phyloP scores from a whole-genome alignment of 2,329 filamentous ascomycete genomes.

The Ophiostoma ulmi region DNA sequence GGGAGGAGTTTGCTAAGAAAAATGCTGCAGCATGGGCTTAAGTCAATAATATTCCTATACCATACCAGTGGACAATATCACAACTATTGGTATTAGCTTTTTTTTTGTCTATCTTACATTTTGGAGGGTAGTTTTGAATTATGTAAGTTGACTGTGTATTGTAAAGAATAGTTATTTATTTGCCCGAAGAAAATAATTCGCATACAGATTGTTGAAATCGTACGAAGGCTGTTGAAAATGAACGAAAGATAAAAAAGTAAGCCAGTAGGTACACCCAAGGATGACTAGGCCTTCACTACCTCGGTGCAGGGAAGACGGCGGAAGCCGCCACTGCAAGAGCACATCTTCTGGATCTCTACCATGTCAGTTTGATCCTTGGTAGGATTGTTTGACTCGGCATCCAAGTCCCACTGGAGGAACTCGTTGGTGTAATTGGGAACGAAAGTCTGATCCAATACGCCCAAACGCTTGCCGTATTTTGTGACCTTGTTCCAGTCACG shows the following conservation, averaged over 20 bases:
- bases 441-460: slow-evolving; percentile 59
- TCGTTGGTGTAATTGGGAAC: slow-evolving; percentile 70
- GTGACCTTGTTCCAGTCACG: slow-evolving; percentile 77
- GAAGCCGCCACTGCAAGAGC: background rate
- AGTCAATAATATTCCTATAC: background rate
- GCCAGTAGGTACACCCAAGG: background rate
- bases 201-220: slow-evolving; percentile 3
- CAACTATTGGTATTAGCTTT: too few relatives aligned
- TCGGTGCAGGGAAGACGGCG: background rate
- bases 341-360: slow-evolving; percentile 58
- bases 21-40: background rate
- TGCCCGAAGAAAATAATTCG: background rate
- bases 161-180: too few relatives aligned
- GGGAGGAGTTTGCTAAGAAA: background rate
- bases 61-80: too few relatives aligned
- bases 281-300: background rate
- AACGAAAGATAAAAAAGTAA: background rate
- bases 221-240: background rate
- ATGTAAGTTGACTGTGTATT: too few relatives aligned
- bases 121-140: too few relatives aligned
- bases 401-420: slow-evolving; percentile 62
- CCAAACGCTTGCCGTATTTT: slow-evolving; percentile 67
- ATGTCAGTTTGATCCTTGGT: slow-evolving; percentile 71
- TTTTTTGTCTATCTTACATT: too few relatives aligned
- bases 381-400: slow-evolving; percentile 46